phyloP scores from a whole-genome alignment of 306 rosid genomes.

The Ochetophila trinervis region DNA sequence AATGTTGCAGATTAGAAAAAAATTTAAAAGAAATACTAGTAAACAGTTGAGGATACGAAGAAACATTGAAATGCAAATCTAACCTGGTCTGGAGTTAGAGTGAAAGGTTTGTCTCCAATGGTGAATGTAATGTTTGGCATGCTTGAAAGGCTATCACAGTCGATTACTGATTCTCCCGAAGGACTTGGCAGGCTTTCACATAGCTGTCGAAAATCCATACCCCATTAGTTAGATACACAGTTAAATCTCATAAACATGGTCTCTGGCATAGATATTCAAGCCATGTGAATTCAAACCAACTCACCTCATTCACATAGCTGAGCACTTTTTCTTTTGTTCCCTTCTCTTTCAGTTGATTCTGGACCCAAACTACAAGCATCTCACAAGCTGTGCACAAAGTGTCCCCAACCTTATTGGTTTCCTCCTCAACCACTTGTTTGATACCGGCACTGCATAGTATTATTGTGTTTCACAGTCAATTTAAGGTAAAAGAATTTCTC shows the following conservation, averaged over 20 bases:
- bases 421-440: conserved; percentile 64
- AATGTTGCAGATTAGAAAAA: conserved; percentile 13
- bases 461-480: conserved; percentile 12
- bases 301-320: conserved; percentile 58
- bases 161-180: conserved; percentile 57
- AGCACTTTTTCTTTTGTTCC: conserved; percentile 59
- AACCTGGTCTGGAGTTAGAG: conserved; percentile 78
- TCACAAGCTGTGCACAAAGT: conserved; percentile 65
- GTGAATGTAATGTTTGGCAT: conserved; percentile 76
- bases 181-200: conserved; percentile 85
- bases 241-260: neutral
- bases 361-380: conserved; percentile 76
- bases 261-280: conserved; percentile 10
- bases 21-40: neutral
- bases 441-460: conserved; percentile 49
- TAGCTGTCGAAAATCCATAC: conserved; percentile 42
- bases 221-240: conserved; percentile 9
- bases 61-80: conserved; percentile 14
- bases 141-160: conserved; percentile 49
- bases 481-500: conserved; percentile 10
- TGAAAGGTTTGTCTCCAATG: conserved; percentile 53
- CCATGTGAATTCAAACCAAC: conserved; percentile 3
- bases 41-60: neutral
- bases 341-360: conserved; percentile 60
- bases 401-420: conserved; percentile 28